A percentile compares a stretch with the other conserved stretches of the same genome.
phyloP scores from a whole-genome alignment of 1,284 basidiomycete species.

The Malassezia psittaci region DNA sequence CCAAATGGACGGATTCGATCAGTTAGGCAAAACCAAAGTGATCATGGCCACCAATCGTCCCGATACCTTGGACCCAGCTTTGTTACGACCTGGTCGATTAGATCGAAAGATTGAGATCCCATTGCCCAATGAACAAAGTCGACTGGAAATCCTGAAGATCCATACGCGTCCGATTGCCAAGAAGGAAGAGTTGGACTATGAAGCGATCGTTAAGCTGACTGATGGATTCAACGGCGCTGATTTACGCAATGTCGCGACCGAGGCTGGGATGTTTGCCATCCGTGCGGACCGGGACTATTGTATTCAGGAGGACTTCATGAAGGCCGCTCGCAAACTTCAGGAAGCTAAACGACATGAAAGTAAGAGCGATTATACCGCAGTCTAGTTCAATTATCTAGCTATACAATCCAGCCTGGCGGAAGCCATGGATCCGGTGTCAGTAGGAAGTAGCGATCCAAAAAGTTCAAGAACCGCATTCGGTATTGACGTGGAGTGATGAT shows the following conservation, averaged over 20 bases:
- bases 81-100: constrained; percentile 86
- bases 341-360: constrained; percentile 54
- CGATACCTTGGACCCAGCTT: constrained; percentile 82
- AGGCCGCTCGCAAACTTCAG: constrained; percentile 90
- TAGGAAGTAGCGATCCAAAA: constrained; percentile 34
- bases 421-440: constrained; percentile 42
- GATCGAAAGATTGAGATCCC: constrained; percentile 98
- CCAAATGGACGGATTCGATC: constrained; percentile 99
- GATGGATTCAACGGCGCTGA: constrained; percentile 53
- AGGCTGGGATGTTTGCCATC: constrained; percentile 98
- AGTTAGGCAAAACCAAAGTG: constrained; percentile 85
- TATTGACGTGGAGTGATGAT: constrained; percentile 46
- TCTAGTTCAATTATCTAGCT: constrained; percentile 6
- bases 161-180: constrained; percentile 80
- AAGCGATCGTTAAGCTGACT: constrained; percentile 63
- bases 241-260: constrained; percentile 89
- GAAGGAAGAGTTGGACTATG: constrained; percentile 58
- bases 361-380: constrained; percentile 38
- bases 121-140: constrained; percentile 88
- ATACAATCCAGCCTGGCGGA: constrained; percentile 27
- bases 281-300: constrained; percentile 66
- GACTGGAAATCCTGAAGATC: constrained; percentile 91
- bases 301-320: constrained; percentile 77
- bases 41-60: constrained; percentile 62
- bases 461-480: constrained; percentile 41